Conservation (phyloP, 805 yeast genomes). For the Candida corydali region DNA sequence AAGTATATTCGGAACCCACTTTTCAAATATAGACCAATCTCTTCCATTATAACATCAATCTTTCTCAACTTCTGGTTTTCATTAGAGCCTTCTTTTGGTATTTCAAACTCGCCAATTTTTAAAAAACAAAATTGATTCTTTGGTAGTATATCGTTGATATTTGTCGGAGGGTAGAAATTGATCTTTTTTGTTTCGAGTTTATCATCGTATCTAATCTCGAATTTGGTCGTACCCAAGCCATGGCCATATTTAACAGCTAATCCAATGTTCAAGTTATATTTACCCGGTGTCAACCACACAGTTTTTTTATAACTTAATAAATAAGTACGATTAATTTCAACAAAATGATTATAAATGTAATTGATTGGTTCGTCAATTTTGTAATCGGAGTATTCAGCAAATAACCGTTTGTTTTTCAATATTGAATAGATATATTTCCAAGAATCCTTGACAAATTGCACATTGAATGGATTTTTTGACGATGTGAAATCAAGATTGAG, state of each 20-base stretch:
- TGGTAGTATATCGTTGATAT: conserved; percentile 56
- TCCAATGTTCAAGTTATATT: conserved; percentile 49
- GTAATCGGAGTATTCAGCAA: conserved; percentile 44
- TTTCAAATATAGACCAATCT: conserved; percentile 51
- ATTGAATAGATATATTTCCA: conserved; percentile 54
- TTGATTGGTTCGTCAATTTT: conserved; percentile 46
- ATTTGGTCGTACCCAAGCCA: conserved; percentile 58
- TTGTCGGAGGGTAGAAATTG: conserved; percentile 52
- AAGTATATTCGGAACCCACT: conserved; percentile 46
- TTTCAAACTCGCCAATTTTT: conserved; percentile 46
- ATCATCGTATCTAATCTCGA: conserved; percentile 37
- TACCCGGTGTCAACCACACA: conserved; percentile 45
- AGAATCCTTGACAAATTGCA: conserved; percentile 42
- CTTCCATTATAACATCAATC: conserved; percentile 49
- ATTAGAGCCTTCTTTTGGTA: conserved; percentile 17
- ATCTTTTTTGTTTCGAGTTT: conserved; percentile 24
- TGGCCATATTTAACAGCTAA: conserved; percentile 48
- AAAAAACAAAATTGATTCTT: conserved; percentile 45
- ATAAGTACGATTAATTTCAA: conserved; percentile 48
- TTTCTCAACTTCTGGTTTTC: conserved; percentile 21
- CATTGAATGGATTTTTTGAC: conserved; percentile 18
- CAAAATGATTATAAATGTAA: conserved; percentile 39
- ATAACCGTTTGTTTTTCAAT: conserved; percentile 48
- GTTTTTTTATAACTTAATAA: conserved; percentile 43
- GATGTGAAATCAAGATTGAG: conserved; percentile 26